Conservation (phyloP, 371 early-diverging fungal genomes). For the Nematocida parisii region DNA sequence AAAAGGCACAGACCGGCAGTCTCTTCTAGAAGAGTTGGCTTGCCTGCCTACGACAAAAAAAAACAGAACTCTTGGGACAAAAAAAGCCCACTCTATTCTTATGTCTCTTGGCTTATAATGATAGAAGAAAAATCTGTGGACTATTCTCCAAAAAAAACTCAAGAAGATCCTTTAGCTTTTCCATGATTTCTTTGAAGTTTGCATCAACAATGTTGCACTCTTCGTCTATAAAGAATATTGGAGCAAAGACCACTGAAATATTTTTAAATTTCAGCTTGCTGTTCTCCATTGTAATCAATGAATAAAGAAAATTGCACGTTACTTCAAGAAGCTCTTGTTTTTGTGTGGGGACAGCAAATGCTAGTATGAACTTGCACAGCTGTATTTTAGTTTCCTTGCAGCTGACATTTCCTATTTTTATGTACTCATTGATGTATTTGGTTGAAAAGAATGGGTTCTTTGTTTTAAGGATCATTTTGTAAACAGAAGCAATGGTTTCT, state of each 20-base stretch:
- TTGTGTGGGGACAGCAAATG: background rate
- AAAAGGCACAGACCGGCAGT: background rate
- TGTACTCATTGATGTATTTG: slow-evolving; percentile 32
- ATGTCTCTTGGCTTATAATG: slow-evolving; percentile 11
- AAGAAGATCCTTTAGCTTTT: slow-evolving; percentile 6
- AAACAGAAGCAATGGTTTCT: slow-evolving; percentile 23
- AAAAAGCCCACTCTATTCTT: slow-evolving; percentile 6
- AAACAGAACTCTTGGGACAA: background rate
- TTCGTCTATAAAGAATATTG: slow-evolving; percentile 57
- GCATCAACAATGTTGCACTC: background rate
- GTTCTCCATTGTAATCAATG: slow-evolving; percentile 13
- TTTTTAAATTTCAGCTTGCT: slow-evolving; percentile 35
- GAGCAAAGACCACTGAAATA: slow-evolving; percentile 43
- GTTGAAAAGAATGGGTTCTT: slow-evolving; percentile 33
- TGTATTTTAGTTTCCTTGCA: background rate
- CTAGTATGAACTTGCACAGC: slow-evolving; percentile 26
- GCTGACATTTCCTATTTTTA: background rate
- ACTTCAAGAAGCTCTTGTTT: slow-evolving; percentile 27
- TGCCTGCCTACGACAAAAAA: background rate
- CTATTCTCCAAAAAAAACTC: slow-evolving; percentile 50
- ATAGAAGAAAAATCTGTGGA: slow-evolving; percentile 23
- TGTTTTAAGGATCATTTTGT: slow-evolving; percentile 24
- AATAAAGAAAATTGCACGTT: slow-evolving; percentile 17
- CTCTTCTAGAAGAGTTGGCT: slow-evolving; percentile 11
- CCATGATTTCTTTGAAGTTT: slow-evolving; percentile 42